Evolutionary conservation across 768 basidiomycete genomes (phyloP), one percentile per base, ranked within the genome.

Genomic region (Nevesoporus exiguus): DNA sequence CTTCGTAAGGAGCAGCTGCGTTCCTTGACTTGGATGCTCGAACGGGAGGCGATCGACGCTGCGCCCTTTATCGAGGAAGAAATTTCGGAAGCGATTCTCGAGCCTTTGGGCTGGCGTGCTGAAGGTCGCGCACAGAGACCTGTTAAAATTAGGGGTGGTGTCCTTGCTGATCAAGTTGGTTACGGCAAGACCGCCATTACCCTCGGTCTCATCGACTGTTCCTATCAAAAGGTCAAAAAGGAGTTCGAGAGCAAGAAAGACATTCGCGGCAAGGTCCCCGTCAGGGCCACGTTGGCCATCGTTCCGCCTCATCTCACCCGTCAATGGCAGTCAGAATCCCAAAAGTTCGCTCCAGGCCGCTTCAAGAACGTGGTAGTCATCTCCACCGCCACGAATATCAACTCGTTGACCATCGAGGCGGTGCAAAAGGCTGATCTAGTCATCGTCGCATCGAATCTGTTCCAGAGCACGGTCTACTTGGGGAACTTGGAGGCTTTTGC

Each of bases 111-210:
- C 7, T 98, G 95, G 95, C 80, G 93, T 60, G 92, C 91, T n/a
- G 93, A 97, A 70, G 94, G 90, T 37, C 86, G 90, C 39, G 93
- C 90, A 4, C 84, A 89, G 60, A 74, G 93, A 31, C 81, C 86
- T 0, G 79, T 91, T 48, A 78, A 72, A 55, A 73, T 97, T 39
- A 80, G 90, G 51, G 94, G 95, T 17, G 94, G 95, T 11, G 94
- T 97, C 45, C 82, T 97, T 42, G 94, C 94, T 13, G 95, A 98
- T 63, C 88, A 95, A 73, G 95, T 98, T 56, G 95, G 95, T 47
- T 98, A 98, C 65, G 95, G 95, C 17, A 98, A 98, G 74, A 98
- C 95, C 0, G 94, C 93, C 21, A 95, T 97, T 59, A 93, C 92
- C 3, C 79, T 98, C 27, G 94, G 88, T 19, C 78, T 98, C 55